Conservation (phyloP, 2,329 filamentous ascomycete genomes). For the Hypoxylon sp. region DNA sequence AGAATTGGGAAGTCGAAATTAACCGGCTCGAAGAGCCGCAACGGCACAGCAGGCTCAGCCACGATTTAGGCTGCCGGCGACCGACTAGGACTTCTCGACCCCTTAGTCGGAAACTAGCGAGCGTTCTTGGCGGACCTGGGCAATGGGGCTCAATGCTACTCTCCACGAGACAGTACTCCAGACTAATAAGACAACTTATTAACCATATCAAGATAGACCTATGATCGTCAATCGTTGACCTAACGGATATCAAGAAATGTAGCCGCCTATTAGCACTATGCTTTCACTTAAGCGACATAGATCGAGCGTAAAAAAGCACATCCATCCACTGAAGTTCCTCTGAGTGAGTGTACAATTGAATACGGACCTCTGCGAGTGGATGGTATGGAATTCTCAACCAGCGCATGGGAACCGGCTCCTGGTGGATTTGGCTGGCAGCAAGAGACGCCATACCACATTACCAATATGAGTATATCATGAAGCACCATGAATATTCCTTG, state of each 20-base stretch:
- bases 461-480: not conserved
- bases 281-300: not conserved
- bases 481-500: not conserved
- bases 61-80: not conserved
- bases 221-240: not conserved
- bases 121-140: not conserved
- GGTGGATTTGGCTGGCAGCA: not conserved
- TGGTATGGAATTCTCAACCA: not conserved
- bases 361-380: not conserved
- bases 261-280: not conserved
- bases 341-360: not conserved
- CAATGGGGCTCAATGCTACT: slow-evolving; percentile 4
- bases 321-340: too few relatives aligned
- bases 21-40: slow-evolving; percentile 18
- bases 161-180: not conserved
- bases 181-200: not conserved
- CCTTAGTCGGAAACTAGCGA: slow-evolving; percentile 1
- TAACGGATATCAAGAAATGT: not conserved
- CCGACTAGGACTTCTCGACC: not conserved
- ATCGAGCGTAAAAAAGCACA: too few relatives aligned
- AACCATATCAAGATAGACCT: not conserved
- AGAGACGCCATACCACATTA: not conserved
- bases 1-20: not conserved
- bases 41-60: slow-evolving; percentile 22
- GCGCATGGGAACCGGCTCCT: not conserved